phyloP scores from a whole-genome alignment of 192 early-diverging fungal genomes.

The Oehlia diaphana region DNA sequence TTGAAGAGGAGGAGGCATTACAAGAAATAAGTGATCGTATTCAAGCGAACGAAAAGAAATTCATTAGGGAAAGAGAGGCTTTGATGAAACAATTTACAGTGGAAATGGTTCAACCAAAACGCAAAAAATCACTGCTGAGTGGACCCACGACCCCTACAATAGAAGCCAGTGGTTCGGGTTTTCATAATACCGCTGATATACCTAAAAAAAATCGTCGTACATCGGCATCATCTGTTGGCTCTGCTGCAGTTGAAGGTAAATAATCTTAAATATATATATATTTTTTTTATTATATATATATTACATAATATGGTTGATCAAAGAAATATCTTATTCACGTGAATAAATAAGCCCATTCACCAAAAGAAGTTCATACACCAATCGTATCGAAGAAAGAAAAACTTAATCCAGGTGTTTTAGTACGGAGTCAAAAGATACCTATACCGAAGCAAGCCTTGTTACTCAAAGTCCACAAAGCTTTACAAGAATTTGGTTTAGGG shows the following conservation, averaged over 20 bases:
- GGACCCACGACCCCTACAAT: slow-evolving; percentile 12
- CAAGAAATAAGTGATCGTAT: slow-evolving; percentile 77
- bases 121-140: slow-evolving; percentile 16
- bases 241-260: slow-evolving; percentile 12
- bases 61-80: slow-evolving; percentile 77
- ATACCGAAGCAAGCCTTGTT: slow-evolving; percentile 52
- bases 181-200: neutral
- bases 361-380: slow-evolving; percentile 14
- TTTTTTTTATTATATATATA: neutral
- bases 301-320: neutral
- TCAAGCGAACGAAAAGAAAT: slow-evolving; percentile 76
- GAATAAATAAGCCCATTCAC: slow-evolving; percentile 8
- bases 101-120: slow-evolving; percentile 31
- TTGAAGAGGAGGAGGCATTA: slow-evolving; percentile 83
- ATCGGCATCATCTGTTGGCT: slow-evolving; percentile 26
- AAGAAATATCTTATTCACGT: neutral
- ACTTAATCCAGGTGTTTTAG: slow-evolving; percentile 60
- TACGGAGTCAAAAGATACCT: slow-evolving; percentile 62
- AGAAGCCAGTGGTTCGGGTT: neutral
- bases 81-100: slow-evolving; percentile 64
- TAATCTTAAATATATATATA: neutral
- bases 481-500: slow-evolving; percentile 57
- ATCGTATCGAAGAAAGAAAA: slow-evolving; percentile 47
- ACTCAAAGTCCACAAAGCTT: slow-evolving; percentile 48
- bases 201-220: slow-evolving; percentile 24